These are phyloP conservation scores for Ambrosia artemisiifolia DNA, from an alignment of 129 eudicot genomes.

Conservation along the genomic window DNA sequence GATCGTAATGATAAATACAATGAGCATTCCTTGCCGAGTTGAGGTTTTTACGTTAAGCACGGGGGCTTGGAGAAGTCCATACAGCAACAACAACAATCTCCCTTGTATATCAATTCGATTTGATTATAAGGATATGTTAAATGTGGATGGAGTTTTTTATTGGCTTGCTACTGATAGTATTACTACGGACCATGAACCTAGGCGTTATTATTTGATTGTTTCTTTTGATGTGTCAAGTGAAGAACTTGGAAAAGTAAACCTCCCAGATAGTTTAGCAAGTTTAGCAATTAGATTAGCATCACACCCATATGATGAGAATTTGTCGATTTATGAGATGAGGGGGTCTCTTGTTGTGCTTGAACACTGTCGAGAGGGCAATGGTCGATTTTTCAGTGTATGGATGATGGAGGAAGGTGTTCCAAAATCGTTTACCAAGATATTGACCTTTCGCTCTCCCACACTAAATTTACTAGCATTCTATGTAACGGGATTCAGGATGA, in stretches of 20 bases:
- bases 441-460: background rate
- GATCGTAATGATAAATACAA: background rate
- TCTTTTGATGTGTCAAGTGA: slow-evolving; percentile 12
- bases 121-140: background rate
- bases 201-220: background rate
- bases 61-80: background rate
- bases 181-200: too few species aligned
- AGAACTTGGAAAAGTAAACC: background rate
- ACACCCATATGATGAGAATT: background rate
- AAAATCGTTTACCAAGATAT: background rate
- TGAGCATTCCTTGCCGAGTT: background rate
- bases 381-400: background rate
- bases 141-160: background rate
- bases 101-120: background rate
- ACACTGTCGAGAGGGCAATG: background rate
- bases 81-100: background rate
- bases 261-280: background rate
- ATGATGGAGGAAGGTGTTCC: background rate
- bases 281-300: background rate
- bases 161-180: background rate
- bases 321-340: background rate
- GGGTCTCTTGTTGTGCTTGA: background rate
- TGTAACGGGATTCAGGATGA: background rate
- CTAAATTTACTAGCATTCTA: background rate
- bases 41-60: background rate